phyloP scores from a whole-genome alignment of 768 basidiomycete species.

The Mycena albidolilacea region DNA sequence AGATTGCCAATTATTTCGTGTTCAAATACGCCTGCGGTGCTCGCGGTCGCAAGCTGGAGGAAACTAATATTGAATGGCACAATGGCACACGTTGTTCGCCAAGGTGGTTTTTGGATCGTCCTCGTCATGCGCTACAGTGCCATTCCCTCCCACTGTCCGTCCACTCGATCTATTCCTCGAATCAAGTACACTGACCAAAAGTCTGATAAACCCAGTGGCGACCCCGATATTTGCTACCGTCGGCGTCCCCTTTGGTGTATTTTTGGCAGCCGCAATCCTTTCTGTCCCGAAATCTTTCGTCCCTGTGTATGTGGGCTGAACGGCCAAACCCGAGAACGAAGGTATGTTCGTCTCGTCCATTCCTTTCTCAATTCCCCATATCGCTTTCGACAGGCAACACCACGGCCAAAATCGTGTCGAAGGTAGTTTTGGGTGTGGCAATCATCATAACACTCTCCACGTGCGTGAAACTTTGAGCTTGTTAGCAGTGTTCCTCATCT shows the following conservation, averaged over 20 bases:
- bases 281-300: constrained; percentile 93
- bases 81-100: constrained; percentile 78
- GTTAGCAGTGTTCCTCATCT: background rate
- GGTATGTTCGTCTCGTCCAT: constrained; percentile 49
- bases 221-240: constrained; percentile 91
- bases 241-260: constrained; percentile 85
- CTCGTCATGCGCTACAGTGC: constrained; percentile 83
- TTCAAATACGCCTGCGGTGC: constrained; percentile 85
- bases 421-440: constrained; percentile 76
- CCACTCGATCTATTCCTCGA: background rate
- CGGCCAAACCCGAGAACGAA: constrained; percentile 66
- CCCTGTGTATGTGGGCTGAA: constrained; percentile 90
- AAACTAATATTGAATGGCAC: constrained; percentile 69
- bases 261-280: constrained; percentile 82
- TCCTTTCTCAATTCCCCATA: constrained; percentile 23
- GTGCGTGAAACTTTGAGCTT: constrained; percentile 83
- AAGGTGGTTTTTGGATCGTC: constrained; percentile 90
- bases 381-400: background rate
- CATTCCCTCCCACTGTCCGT: constrained; percentile 88
- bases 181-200: background rate
- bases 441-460: constrained; percentile 79
- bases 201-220: constrained; percentile 67
- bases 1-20: constrained; percentile 89
- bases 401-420: constrained; percentile 70
- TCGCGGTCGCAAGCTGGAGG: constrained; percentile 80